Conservation (phyloP, 202 grass and related monocot species). For the Thinopyrum obtusiflorum region DNA sequence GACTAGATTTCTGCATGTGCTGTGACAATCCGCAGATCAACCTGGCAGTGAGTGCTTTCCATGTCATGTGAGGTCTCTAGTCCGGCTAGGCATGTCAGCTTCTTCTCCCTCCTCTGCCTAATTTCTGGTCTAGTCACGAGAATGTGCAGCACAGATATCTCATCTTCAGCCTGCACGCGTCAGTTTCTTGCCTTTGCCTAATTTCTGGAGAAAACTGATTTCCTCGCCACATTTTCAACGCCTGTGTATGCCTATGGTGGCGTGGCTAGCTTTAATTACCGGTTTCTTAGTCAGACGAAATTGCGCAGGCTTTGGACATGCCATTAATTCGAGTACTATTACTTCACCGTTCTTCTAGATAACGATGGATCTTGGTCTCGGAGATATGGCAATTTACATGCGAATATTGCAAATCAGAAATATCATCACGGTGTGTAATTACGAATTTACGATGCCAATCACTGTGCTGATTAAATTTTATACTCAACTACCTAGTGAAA, state of each 20-base stretch:
- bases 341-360: not conserved
- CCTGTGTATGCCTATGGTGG: not conserved
- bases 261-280: constrained; percentile 16
- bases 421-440: not conserved
- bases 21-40: not conserved
- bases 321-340: not conserved
- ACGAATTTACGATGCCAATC: not conserved
- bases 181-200: not conserved
- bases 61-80: not conserved
- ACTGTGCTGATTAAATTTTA: too few relatives aligned
- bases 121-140: not conserved
- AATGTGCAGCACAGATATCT: too few relatives aligned
- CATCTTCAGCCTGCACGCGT: not conserved
- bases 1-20: not conserved
- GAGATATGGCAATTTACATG: not conserved
- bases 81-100: not conserved
- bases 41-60: not conserved
- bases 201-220: constrained; percentile 1
- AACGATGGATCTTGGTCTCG: not conserved
- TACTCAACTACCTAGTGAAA: too few relatives aligned
- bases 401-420: not conserved
- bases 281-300: not conserved
- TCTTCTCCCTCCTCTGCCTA: not conserved
- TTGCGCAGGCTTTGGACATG: not conserved
- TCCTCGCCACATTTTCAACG: not conserved